These are phyloP conservation scores for Danielozyma ontarioensis DNA, from an alignment of 805 yeast genomes.

Conservation along the genomic window DNA sequence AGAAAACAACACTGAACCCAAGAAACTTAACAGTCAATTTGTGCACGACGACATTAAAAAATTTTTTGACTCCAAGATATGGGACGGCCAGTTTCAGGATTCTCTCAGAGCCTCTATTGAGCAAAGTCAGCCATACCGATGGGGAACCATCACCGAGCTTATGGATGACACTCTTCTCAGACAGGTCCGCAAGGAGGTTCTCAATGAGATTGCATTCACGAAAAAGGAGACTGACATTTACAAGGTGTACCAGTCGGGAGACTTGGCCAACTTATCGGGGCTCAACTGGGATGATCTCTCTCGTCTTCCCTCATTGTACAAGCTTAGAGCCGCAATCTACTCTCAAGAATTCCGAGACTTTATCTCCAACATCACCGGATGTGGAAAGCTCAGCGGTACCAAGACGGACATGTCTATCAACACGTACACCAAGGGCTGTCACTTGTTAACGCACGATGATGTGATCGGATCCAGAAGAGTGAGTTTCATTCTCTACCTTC, in stretches of 20 bases:
- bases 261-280: conserved; percentile 87
- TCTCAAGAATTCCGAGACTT: conserved; percentile 79
- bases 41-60: conserved; percentile 31
- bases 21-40: no score
- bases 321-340: conserved; percentile 81
- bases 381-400: conserved; percentile 85
- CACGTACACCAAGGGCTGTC: conserved; percentile 89
- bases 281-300: conserved; percentile 69
- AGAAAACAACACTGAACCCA: no score
- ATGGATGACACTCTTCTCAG: conserved; percentile 74
- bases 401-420: conserved; percentile 92
- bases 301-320: conserved; percentile 68
- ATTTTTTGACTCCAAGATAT: conserved; percentile 46
- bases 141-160: conserved; percentile 79
- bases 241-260: conserved; percentile 86
- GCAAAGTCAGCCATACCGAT: conserved; percentile 71
- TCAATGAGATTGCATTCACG: conserved; percentile 81
- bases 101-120: conserved; percentile 40
- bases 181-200: conserved; percentile 79
- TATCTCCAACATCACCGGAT: conserved; percentile 70
- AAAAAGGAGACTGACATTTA: conserved; percentile 96
- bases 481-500: conserved; percentile 86
- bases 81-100: conserved; percentile 36
- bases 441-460: conserved; percentile 91
- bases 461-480: conserved; percentile 94